These are phyloP conservation scores for Apophysomyces sp. DNA, from an alignment of 371 early-diverging fungal genomes.

Conservation along the genomic window DNA sequence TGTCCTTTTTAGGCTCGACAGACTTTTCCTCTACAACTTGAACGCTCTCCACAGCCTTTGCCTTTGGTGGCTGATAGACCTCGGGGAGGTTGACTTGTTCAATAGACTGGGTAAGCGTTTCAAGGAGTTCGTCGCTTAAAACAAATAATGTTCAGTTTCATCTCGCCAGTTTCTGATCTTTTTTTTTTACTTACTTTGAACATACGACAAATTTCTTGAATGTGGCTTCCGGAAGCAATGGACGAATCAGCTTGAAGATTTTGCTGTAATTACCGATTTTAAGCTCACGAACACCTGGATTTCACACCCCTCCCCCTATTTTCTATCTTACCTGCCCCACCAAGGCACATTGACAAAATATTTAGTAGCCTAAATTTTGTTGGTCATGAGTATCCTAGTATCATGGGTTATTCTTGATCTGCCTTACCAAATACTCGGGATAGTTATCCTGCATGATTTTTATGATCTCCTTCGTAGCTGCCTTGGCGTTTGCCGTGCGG, in stretches of 20 bases:
- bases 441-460: conserved; percentile 65
- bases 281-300: not conserved
- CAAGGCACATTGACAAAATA: conserved; percentile 61
- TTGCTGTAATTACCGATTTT: conserved; percentile 23
- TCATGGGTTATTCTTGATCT: not conserved
- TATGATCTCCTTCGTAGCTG: conserved; percentile 52
- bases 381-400: not conserved
- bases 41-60: not conserved
- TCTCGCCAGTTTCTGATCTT: not conserved
- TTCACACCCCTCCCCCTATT: no score
- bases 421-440: conserved; percentile 59
- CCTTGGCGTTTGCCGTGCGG: conserved; percentile 49
- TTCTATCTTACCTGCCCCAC: conserved; percentile 54
- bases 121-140: conserved; percentile 15
- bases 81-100: conserved; percentile 10
- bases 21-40: not conserved
- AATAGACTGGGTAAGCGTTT: conserved; percentile 15
- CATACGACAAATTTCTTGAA: conserved; percentile 60
- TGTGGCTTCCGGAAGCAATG: conserved; percentile 58
- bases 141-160: not conserved
- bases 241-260: conserved; percentile 54
- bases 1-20: not conserved
- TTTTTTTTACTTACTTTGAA: conserved; percentile 26
- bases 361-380: conserved; percentile 39
- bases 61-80: conserved; percentile 7